Evolutionary conservation across 331 rosid species (phyloP), one percentile per base, ranked within the genome.

Genomic region (Dryas integrifolia): DNA sequence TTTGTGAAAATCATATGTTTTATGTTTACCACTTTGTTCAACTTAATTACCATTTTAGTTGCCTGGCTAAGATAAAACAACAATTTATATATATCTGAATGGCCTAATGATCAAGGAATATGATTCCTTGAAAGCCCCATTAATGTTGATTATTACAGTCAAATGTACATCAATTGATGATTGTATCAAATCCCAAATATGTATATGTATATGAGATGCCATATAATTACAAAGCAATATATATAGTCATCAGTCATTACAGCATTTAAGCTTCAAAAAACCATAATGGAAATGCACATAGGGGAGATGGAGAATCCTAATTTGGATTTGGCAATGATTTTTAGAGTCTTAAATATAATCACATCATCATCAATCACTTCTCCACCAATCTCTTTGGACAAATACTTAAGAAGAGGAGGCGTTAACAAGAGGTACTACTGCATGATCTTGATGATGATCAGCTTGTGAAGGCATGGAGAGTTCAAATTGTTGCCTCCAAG

Each of bases 401-500:
- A 75, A 52, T 62, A 41, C 4, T 72, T 64, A 75, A 47, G 76
- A 67, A 9, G 81, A 45, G n/a, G 73, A 67, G 48, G 57, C 69
- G n/a, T 77, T 26, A 7, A 70, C 50, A 35, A 72, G 69, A 48
- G 67, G 58, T 63, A 8, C 16, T 8, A 41, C 44, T 52, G 40
- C 62, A 50, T 30, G 35, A 30, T 30, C 35, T 30, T 30, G 35
- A 30, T 30, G 56, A 7, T 50, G 56, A 72, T 75, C 73, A 66
- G 82, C 26, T 59, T 75, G 87, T 35, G 84, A 11, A 13, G 81
- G 77, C 81, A 80, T 79, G 52, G 89, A 46, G 43, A 76, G 65
- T 3, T 84, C 75, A 48, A 81, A 70, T 1, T 77, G 88, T 1
- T 77, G 88, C n/a, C 74, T 74, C 58, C 84, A 78, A 79, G 92